A percentile compares a stretch with the other conserved stretches of the same genome.
These are phyloP conservation scores for Pinus taeda DNA, from an alignment of 75 land plant genomes.

Conservation along the genomic window DNA sequence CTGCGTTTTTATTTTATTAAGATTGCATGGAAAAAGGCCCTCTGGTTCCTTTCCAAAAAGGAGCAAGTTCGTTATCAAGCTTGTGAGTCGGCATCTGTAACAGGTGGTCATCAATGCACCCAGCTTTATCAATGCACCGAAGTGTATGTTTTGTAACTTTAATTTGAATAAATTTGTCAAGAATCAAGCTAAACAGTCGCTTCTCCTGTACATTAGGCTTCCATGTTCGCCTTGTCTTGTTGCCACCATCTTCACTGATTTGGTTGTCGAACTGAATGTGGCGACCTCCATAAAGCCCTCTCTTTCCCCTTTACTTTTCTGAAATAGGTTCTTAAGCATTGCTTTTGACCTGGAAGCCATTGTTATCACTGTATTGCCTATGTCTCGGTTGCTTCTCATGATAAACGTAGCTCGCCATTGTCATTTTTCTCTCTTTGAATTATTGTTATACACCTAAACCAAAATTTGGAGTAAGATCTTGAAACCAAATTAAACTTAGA, in stretches of 20 bases:
- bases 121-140: slow-evolving; percentile 92
- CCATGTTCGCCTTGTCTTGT: slow-evolving; percentile 85
- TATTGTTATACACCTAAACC: too few relatives aligned
- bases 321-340: too few relatives aligned
- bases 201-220: slow-evolving; percentile 97
- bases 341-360: too few relatives aligned
- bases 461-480: too few relatives aligned
- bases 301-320: slow-evolving; percentile 6
- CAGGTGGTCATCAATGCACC: slow-evolving; percentile 93
- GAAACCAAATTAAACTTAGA: too few relatives aligned
- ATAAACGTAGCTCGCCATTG: too few relatives aligned
- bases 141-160: slow-evolving; percentile 90
- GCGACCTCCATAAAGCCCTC: slow-evolving; percentile 84
- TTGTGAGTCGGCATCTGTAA: slow-evolving; percentile 72
- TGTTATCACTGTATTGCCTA: too few relatives aligned
- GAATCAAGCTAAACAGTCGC: slow-evolving; percentile 81
- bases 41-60: slow-evolving; percentile 74
- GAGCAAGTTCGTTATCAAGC: slow-evolving; percentile 57
- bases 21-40: too few relatives aligned
- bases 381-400: too few relatives aligned
- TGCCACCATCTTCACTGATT: slow-evolving; percentile 93
- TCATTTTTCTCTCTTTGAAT: too few relatives aligned
- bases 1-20: too few relatives aligned
- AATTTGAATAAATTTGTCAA: slow-evolving; percentile 66
- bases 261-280: slow-evolving; percentile 95